Base-by-base conservation (phyloP, 768 basidiomycete genomes). In the Candolleomyces aberdarensis region DNA sequence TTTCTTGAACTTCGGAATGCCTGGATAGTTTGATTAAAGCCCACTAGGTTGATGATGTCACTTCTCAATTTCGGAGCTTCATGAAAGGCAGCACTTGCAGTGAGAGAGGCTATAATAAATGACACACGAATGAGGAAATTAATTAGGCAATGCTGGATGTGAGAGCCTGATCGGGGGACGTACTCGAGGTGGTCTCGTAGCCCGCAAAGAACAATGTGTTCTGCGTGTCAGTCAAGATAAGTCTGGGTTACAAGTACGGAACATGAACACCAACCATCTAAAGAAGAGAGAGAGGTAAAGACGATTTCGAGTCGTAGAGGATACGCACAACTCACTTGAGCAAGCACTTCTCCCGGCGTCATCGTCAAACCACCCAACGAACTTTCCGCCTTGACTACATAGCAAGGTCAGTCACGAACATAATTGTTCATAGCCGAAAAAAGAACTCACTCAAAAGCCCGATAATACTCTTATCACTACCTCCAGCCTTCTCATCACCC, bases 131-230 rank as follows among this genome's bases (percentile, higher is more conserved):
- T 43, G 2, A 9, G 5, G 36, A 3, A 39, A 41, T 40, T 15
- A n/a, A 8, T 44, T 54, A 41, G 40, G 19, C 8, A 8, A 43
- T n/a, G 19, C 44, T 5, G 39, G 9, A 1, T 22, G 13, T 10
- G 6, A 39, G 19, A 11, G 39, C 1, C 1, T 11, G 11, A 36
- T 7, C 8, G 36, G 36, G 8, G 14, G 7, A 69, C 77, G 54
- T 62, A 80, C 79, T 76, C 0, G 80, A 79, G 2, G 83, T 85
- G 3, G 83, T 84, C 69, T 84, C 83, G 57, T 85, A 85, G 43
- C 83, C 83, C 72, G 64, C 54, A 17, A 64, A 46, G 53, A 46
- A 44, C 44, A 63, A 26, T 41, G 55, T 56, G 43, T 17, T 56
- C 26, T 47, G 19, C 40, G 22, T 8, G 10, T 6, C 15, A 15